Evolutionary conservation across 2,329 filamentous ascomycete genomes (phyloP), one percentile per base, ranked within the genome.

Genomic region (Botrytis aclada): DNA sequence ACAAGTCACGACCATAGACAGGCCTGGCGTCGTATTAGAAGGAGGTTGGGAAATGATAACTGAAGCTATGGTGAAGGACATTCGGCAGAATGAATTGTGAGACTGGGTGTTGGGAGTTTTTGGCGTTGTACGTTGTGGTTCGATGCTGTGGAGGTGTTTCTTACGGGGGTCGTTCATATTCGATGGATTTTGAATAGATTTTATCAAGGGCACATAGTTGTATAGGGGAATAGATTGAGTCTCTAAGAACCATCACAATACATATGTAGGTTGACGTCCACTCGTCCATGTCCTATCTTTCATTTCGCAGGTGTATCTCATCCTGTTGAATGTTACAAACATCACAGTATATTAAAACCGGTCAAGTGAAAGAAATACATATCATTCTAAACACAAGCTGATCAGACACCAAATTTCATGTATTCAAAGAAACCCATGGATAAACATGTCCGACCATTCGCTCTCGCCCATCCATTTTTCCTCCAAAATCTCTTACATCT

Each of bases 361-460:
- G 9, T 6, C n/a, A 22, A 32, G 22, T 20, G 14, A 56, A 69
- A 12, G 10, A 56, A 43, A 32, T 16, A 25, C 18, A 32, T 18
- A 32, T 56, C 47, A 43, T 69, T 56, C n/a, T 69, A 69, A 67
- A 41, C 22, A 22, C 43, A 25, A 32, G 34, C 56, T 43, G 18
- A 69, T 47, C 65, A 32, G 10, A 56, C 37, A 69, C 16, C 56
- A 56, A 69, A 43, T 6, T 32, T 56, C 65, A 69, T 56, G 65
- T 56, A 58, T 56, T 32, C 37, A 25, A 56, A 41, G 47, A 69
- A 69, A 69, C 22, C 65, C 34, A 56, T 43, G 20, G 25, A 69
- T 56, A 41, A 69, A 56, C 12, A 41, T 69, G 56, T 32, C 25
- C 10, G 4, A 67, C n/a, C 34, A 34, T 39, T 29, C 62, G 29